Conservation (phyloP, 2,329 filamentous ascomycete species). For the Fusarium neocosmosporiellum region DNA sequence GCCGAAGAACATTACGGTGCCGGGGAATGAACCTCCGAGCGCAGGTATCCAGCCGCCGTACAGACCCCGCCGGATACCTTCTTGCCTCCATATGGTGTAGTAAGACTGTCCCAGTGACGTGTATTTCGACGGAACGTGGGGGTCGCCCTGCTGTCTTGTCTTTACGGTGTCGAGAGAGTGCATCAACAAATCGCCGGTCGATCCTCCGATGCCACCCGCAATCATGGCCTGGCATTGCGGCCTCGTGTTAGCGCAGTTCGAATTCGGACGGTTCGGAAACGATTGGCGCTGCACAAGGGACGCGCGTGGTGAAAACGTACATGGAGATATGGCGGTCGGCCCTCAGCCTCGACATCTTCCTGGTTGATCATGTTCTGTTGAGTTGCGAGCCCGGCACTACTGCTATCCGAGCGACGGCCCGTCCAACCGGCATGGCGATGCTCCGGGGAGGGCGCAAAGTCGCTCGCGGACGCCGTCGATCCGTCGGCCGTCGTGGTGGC, state of each 20-base stretch:
- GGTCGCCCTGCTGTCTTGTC: slow-evolving; percentile 96
- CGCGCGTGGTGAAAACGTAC: slow-evolving; percentile 45
- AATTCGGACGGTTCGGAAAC: neutral
- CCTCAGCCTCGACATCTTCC: slow-evolving; percentile 55
- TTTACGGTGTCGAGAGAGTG: slow-evolving; percentile 99
- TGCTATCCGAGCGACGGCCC: slow-evolving; percentile 42
- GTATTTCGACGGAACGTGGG: slow-evolving; percentile 92
- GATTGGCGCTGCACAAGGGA: neutral
- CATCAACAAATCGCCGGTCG: slow-evolving; percentile 97
- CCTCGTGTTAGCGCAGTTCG: slow-evolving; percentile 32
- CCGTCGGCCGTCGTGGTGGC: slow-evolving; percentile 15
- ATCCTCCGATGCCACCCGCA: slow-evolving; percentile 91
- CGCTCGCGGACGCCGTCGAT: slow-evolving; percentile 34
- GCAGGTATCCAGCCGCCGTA: slow-evolving; percentile 96
- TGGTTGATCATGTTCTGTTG: slow-evolving; percentile 50
- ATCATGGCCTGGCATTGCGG: slow-evolving; percentile 80
- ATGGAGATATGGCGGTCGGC: slow-evolving; percentile 57
- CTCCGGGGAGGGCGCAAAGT: slow-evolving; percentile 36
- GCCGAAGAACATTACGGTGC: slow-evolving; percentile 95
- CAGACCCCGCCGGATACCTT: slow-evolving; percentile 85
- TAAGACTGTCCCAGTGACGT: slow-evolving; percentile 91
- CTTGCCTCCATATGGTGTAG: slow-evolving; percentile 91
- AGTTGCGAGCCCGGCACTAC: slow-evolving; percentile 39
- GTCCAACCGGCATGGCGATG: slow-evolving; percentile 50
- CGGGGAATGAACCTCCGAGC: slow-evolving; percentile 90